Percentiles rank a stretch among this genome's conserved stretches.
phyloP scores from a whole-genome alignment of 2,329 filamentous ascomycete species.

The Colletotrichum cuscutae region DNA sequence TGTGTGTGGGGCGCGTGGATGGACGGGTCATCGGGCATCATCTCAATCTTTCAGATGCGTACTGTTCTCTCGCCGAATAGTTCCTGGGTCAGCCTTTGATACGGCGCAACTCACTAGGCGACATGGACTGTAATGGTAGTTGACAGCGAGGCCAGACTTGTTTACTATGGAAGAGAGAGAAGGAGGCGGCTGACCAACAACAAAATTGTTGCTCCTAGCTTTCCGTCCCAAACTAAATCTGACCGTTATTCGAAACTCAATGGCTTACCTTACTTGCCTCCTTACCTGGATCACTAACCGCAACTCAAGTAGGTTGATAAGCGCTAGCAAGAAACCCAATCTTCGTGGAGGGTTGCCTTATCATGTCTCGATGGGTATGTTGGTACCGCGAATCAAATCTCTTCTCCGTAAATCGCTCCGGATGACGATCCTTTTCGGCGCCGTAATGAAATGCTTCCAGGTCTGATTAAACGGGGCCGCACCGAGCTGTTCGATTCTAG shows the following conservation, averaged over 20 bases:
- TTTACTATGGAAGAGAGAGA: no score
- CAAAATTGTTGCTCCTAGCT: background rate
- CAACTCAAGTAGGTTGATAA: background rate
- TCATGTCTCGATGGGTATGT: background rate
- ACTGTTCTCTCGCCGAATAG: background rate
- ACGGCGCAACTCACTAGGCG: background rate
- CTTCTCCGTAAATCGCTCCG: background rate
- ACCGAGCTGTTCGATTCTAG: background rate
- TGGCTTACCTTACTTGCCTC: background rate
- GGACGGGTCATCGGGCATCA: background rate
- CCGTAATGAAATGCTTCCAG: background rate
- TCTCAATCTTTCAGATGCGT: background rate
- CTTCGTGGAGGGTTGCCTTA: background rate
- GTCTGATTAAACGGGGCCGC: background rate
- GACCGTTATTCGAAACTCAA: no score
- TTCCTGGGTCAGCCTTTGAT: background rate
- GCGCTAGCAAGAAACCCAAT: background rate
- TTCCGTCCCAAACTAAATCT: background rate
- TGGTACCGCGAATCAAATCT: background rate
- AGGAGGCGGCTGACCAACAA: no score
- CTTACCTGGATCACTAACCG: background rate
- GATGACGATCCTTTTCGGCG: background rate
- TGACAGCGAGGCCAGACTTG: no score
- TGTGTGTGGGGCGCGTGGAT: background rate
- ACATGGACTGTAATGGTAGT: background rate